A percentile compares a stretch with the other conserved stretches of the same genome.
Conservation (phyloP, 345 rosid genomes). For the Noccaea bulbosa region DNA sequence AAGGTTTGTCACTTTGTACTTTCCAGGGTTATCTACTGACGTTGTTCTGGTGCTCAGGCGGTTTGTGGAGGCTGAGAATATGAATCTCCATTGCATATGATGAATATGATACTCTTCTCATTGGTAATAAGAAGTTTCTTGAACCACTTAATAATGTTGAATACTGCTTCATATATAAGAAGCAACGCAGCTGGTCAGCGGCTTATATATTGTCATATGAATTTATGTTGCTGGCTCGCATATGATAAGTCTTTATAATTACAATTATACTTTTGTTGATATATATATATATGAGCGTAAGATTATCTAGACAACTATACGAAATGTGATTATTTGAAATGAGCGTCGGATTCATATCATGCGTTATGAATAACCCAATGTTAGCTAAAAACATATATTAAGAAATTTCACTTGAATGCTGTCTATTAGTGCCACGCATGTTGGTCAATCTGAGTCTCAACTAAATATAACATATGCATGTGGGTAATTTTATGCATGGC, state of each 20-base stretch:
- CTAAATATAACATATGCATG: background rate
- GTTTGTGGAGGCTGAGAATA: background rate
- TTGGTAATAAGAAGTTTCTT: background rate
- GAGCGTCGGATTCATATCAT: background rate
- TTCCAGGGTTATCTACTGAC: background rate
- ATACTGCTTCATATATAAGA: background rate
- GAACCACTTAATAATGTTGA: background rate
- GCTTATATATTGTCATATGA: background rate
- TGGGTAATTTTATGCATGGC: too few species aligned
- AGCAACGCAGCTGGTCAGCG: too few species aligned
- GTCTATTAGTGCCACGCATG: background rate
- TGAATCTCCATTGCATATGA: too few species aligned
- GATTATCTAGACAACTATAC: too few species aligned
- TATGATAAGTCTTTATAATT: background rate
- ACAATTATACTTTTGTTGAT: background rate
- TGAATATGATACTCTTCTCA: background rate
- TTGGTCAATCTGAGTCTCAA: constrained; percentile 3
- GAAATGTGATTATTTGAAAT: too few species aligned
- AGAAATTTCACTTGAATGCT: background rate
- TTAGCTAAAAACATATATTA: background rate
- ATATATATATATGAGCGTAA: too few species aligned
- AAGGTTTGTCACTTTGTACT: background rate
- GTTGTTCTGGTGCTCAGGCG: constrained; percentile 2
- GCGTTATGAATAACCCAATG: background rate
- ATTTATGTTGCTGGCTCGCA: background rate